Evolutionary conservation across 495 filamentous ascomycete species (phyloP).

Genomic region (Hypoxylon fragiforme): DNA sequence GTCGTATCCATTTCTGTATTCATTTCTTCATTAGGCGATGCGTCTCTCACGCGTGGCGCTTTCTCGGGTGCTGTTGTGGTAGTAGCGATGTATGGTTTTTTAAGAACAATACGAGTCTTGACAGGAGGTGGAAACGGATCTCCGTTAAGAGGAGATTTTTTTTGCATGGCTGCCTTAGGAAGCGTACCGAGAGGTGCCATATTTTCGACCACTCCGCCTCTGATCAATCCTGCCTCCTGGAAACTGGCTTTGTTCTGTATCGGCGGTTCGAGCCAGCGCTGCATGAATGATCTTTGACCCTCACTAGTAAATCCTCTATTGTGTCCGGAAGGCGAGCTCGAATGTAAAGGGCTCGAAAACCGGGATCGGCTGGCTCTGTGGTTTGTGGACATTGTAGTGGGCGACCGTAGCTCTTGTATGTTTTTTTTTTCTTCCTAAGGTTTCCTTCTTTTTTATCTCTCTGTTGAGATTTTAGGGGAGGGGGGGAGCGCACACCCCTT

Average conservation of each 20-base stretch:
- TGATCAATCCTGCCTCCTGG: slow-evolving; percentile 64
- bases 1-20: neutral
- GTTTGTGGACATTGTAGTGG: slow-evolving; percentile 38
- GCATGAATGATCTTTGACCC: slow-evolving; percentile 46
- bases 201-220: slow-evolving; percentile 66
- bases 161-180: slow-evolving; percentile 55
- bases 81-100: slow-evolving; percentile 32
- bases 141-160: slow-evolving; percentile 38
- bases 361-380: slow-evolving; percentile 54
- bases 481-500: slow-evolving; percentile 26
- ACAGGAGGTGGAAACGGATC: slow-evolving; percentile 29
- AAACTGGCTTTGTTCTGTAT: slow-evolving; percentile 70
- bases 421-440: slow-evolving; percentile 9
- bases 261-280: slow-evolving; percentile 73
- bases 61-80: slow-evolving; percentile 18
- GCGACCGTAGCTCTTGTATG: neutral
- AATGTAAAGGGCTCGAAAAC: slow-evolving; percentile 56
- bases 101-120: slow-evolving; percentile 46
- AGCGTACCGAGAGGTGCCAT: slow-evolving; percentile 71
- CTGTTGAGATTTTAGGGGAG: slow-evolving; percentile 11
- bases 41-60: slow-evolving; percentile 10
- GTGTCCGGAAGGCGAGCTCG: slow-evolving; percentile 39
- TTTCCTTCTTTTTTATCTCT: slow-evolving; percentile 2
- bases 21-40: neutral
- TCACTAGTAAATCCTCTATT: slow-evolving; percentile 39